Percentiles rank a stretch among this genome's conserved stretches.
Conservation (phyloP, 139 green algal genomes). For the Haematococcus lacustris region DNA sequence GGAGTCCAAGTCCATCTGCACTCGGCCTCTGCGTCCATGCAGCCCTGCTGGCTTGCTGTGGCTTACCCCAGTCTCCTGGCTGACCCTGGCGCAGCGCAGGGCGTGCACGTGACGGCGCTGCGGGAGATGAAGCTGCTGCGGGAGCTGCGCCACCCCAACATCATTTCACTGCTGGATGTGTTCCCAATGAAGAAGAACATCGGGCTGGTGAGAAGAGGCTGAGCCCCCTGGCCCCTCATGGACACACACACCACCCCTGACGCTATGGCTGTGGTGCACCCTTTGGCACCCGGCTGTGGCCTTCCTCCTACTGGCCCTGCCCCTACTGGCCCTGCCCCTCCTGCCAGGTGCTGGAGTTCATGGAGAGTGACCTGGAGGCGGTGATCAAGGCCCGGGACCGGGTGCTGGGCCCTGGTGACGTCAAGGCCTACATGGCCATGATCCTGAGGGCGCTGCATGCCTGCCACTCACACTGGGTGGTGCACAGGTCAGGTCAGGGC, state of each 20-base stretch:
- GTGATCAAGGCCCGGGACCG: slow-evolving; percentile 73
- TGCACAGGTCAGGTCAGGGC: too few relatives aligned
- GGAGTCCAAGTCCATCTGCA: too few relatives aligned
- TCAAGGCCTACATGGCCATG: slow-evolving; percentile 86
- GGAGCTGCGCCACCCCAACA: slow-evolving; percentile 69
- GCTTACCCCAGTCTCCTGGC: not conserved
- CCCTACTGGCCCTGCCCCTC: too few relatives aligned
- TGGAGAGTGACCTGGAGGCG: slow-evolving; percentile 73
- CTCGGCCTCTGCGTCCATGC: not conserved
- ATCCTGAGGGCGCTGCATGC: slow-evolving; percentile 52
- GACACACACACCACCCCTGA: too few relatives aligned
- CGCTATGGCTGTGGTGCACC: too few relatives aligned
- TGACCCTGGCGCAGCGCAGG: slow-evolving; percentile 31
- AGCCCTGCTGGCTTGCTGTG: not conserved
- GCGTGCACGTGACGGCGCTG: slow-evolving; percentile 80
- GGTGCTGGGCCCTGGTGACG: slow-evolving; percentile 59
- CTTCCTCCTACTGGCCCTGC: too few relatives aligned
- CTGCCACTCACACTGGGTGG: slow-evolving; percentile 51
- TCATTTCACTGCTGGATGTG: slow-evolving; percentile 75
- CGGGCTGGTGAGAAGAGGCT: slow-evolving; percentile 31
- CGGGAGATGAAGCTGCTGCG: slow-evolving; percentile 87
- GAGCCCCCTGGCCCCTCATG: too few relatives aligned
- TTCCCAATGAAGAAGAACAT: slow-evolving; percentile 56
- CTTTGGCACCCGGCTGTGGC: too few relatives aligned
- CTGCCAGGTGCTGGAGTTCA: slow-evolving; percentile 76